Evolutionary conservation across 1,284 basidiomycete species (phyloP).

Genomic region (Hypsizygus ulmarius): DNA sequence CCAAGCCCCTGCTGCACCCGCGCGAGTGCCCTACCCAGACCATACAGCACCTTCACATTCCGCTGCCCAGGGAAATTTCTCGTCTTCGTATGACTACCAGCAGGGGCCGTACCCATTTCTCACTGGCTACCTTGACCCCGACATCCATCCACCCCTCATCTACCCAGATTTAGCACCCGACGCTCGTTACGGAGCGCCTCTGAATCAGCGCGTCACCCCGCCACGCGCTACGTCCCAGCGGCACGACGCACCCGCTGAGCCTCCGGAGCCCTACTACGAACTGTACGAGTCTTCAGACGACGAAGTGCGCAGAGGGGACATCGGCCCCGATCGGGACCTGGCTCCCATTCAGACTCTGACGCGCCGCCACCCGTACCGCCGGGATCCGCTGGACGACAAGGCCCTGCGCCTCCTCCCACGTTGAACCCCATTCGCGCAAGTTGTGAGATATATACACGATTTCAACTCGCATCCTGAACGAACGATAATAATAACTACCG

Average conservation of each 20-base stretch:
- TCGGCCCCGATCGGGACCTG: constrained; percentile 40
- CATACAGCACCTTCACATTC: background rate
- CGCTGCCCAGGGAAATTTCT: too few species aligned
- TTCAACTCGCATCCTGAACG: too few species aligned
- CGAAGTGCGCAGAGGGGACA: constrained; percentile 24
- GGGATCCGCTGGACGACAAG: constrained; percentile 63
- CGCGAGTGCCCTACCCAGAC: background rate
- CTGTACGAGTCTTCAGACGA: constrained; percentile 13
- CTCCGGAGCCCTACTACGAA: constrained; percentile 17
- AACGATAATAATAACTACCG: too few species aligned
- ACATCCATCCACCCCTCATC: too few species aligned
- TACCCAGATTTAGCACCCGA: too few species aligned
- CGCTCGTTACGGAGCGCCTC: too few species aligned
- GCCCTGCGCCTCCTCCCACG: constrained; percentile 49
- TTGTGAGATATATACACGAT: too few species aligned
- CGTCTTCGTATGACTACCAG: too few species aligned
- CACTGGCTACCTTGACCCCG: too few species aligned
- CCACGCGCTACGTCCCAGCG: too few species aligned
- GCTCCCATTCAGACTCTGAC: constrained; percentile 55
- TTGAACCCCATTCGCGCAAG: constrained; percentile 14
- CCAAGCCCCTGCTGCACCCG: background rate
- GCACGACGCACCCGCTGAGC: background rate
- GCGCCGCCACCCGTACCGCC: constrained; percentile 53
- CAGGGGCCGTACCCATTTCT: too few species aligned
- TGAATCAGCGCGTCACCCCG: too few species aligned